Evolutionary conservation across 352 stramenopile genomes (phyloP).

Genomic region (Pythium rhizo-oryzae): DNA sequence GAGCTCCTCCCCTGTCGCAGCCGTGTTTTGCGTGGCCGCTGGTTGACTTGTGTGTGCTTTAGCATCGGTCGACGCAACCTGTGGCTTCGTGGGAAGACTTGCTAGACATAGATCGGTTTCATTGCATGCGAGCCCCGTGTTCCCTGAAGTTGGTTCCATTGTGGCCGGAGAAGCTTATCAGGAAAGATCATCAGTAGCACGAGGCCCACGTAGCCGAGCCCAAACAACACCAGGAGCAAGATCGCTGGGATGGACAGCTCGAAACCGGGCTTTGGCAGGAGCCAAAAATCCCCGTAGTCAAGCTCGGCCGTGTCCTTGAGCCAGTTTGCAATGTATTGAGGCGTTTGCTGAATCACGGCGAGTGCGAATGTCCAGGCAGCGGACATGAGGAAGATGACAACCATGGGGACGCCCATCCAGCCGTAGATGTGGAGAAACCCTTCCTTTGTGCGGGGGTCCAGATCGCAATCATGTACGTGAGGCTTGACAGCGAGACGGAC

Average conservation of each 20-base stretch:
- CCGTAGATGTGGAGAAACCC: conserved; percentile 11
- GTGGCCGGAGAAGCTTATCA: background rate
- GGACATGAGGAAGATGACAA: conserved; percentile 22
- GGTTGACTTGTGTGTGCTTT: no score
- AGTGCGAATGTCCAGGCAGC: conserved; percentile 8
- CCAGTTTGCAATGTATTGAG: conserved; percentile 9
- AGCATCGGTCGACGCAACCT: background rate
- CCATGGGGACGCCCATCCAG: conserved; percentile 22
- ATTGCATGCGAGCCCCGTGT: no score
- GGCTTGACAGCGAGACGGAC: no score
- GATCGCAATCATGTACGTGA: background rate
- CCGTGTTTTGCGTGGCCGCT: background rate
- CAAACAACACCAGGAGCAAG: conserved; percentile 7
- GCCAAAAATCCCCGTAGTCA: conserved; percentile 30
- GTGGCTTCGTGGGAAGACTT: conserved; percentile 34
- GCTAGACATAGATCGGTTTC: background rate
- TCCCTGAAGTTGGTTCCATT: background rate
- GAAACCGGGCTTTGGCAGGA: background rate
- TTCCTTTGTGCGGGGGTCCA: background rate
- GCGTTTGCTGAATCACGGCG: conserved; percentile 21
- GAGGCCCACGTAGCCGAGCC: conserved; percentile 15
- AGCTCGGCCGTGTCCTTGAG: conserved; percentile 21
- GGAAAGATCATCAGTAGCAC: conserved; percentile 23
- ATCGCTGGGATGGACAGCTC: background rate
- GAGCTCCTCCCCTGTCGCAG: background rate